These are phyloP conservation scores for Sporisorium iseilematis-ciliati DNA, from an alignment of 1,284 basidiomycete genomes.

Conservation along the genomic window DNA sequence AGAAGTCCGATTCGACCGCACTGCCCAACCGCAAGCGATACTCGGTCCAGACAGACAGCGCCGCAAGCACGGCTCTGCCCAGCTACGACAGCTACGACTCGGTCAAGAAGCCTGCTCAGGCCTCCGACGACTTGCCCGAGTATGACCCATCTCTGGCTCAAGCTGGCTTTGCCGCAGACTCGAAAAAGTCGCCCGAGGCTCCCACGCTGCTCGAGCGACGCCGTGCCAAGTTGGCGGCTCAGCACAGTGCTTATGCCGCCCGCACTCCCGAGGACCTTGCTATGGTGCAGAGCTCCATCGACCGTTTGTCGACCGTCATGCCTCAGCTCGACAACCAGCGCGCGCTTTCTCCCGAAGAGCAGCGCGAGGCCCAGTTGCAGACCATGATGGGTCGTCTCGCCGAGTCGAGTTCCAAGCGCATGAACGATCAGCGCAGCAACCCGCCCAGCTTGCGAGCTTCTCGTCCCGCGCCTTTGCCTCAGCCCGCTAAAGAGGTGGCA, in stretches of 20 bases:
- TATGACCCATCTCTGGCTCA: slow-evolving; percentile 11
- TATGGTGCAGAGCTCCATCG: slow-evolving; percentile 56
- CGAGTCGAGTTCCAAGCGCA: slow-evolving; percentile 31
- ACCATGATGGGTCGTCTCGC: slow-evolving; percentile 35
- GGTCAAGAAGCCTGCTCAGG: neutral
- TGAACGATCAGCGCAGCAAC: slow-evolving; percentile 50
- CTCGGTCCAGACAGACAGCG: slow-evolving; percentile 43
- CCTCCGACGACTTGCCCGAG: slow-evolving; percentile 20
- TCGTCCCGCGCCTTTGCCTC: slow-evolving; percentile 27
- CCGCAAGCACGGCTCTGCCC: slow-evolving; percentile 35
- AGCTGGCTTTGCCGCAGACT: slow-evolving; percentile 4
- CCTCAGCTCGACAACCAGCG: slow-evolving; percentile 58
- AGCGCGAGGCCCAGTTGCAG: slow-evolving; percentile 36
- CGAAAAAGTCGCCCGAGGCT: slow-evolving; percentile 29
- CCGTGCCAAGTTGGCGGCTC: slow-evolving; percentile 46
- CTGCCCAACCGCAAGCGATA: slow-evolving; percentile 34
- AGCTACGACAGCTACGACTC: slow-evolving; percentile 22
- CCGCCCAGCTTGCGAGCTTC: slow-evolving; percentile 30
- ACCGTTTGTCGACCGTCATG: slow-evolving; percentile 50
- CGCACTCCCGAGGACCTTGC: slow-evolving; percentile 52
- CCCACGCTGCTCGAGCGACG: slow-evolving; percentile 44
- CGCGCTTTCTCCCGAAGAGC: slow-evolving; percentile 35
- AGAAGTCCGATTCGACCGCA: slow-evolving; percentile 33
- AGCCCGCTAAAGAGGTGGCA: neutral
- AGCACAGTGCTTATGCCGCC: slow-evolving; percentile 50